Evolutionary conservation across 805 yeast genomes (phyloP), one percentile per base, ranked within the genome.

Genomic region (Starmera amethionina): DNA sequence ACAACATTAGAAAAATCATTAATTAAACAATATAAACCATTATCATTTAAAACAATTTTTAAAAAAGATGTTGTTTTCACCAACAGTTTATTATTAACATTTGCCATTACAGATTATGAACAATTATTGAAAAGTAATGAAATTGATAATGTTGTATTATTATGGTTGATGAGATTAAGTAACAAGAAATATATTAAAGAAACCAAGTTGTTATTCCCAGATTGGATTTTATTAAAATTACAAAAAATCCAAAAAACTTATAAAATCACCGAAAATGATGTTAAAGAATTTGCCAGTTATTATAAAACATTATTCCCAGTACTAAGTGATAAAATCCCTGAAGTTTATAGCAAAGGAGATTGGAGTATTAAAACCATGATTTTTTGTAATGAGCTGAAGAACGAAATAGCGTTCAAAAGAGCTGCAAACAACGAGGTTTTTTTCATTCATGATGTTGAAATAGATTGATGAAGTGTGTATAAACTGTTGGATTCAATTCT

Each of bases 131-230:
- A 69, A 2, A 63, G 72, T 34, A 64, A 68, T 34, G 65, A 76
- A 36, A 60, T 76, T 42, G 79, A 78, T 41, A 82, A 79, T 47
- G 71, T 73, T 3, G 62, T 83, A 56, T 55, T 79, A 16, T 56
- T 83, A 32, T 83, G 81, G 75, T 62, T 82, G 22, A 73, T 82
- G 30, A 66, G 87, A 48, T 70, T 75, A 42, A 62, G 66, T 42
- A 81, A 79, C 52, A 63, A 62, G 27, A 56, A 55, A 15, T 52
- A 53, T 8, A 70, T 64, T 31, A 13, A 39, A 12, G 50, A 41
- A 5, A 53, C 54, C 16, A 56, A 46, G 3, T 40, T 40, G 27
- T 39, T 40, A 0, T 58, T 74, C 14, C 83, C 86, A 1, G 62
- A 64, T 3, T 80, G 82, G 68, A 67, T 81, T 15, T 46, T 49